A percentile compares a stretch with the other conserved stretches of the same genome.
Evolutionary conservation across 352 stramenopile genomes (phyloP).

Genomic region (Globisporangium yorkense): DNA sequence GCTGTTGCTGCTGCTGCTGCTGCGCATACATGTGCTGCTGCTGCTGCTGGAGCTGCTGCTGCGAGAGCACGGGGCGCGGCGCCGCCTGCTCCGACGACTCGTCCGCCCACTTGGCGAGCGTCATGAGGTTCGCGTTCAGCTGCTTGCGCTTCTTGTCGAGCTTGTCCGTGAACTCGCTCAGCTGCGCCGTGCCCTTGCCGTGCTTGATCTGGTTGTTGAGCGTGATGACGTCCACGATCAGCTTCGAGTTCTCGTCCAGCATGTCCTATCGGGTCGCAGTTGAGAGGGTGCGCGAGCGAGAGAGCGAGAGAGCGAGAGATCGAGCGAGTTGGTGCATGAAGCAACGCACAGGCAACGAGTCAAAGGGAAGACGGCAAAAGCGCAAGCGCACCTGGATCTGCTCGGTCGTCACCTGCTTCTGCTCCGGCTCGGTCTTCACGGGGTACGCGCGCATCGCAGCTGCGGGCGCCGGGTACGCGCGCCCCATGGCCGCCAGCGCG

Average conservation of each 20-base stretch:
- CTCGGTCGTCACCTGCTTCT: conserved; percentile 73
- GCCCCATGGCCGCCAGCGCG: conserved; percentile 29
- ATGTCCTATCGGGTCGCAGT: conserved; percentile 40
- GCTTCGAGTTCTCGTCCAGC: conserved; percentile 81
- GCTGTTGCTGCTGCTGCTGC: conserved; percentile 21
- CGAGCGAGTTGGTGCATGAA: neutral
- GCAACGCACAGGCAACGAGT: neutral
- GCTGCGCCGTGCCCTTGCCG: conserved; percentile 64
- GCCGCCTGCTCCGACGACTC: conserved; percentile 70
- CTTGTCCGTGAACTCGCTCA: conserved; percentile 79
- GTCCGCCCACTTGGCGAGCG: conserved; percentile 83
- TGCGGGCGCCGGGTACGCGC: conserved; percentile 4
- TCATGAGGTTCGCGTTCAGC: conserved; percentile 89
- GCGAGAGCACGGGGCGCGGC: conserved; percentile 17
- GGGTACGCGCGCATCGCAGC: conserved; percentile 14
- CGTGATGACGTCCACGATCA: conserved; percentile 87
- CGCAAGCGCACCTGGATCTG: conserved; percentile 67
- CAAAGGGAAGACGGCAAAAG: neutral
- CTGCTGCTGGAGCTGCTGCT: conserved; percentile 23
- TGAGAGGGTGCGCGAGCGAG: neutral
- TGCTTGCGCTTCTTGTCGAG: conserved; percentile 87
- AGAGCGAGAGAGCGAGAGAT: neutral
- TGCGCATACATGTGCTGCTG: conserved; percentile 13
- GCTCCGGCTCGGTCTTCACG: conserved; percentile 30
- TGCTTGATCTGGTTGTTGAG: conserved; percentile 87